A percentile compares a stretch with the other conserved stretches of the same genome.
These are phyloP conservation scores for Speleostelium caveatum DNA, from an alignment of 78 protist genomes.

Conservation along the genomic window DNA sequence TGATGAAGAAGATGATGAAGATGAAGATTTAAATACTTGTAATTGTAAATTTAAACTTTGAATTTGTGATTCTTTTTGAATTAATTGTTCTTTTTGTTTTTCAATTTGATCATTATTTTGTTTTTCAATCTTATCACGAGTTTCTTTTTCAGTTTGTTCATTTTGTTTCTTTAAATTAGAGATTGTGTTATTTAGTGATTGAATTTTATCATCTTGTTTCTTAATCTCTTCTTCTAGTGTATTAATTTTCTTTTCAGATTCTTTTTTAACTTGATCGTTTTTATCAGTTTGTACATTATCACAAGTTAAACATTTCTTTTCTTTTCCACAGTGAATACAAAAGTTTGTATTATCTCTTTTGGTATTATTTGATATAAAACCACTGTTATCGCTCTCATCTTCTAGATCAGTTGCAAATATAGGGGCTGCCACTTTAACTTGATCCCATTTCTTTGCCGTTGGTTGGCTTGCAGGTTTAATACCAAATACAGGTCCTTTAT, in stretches of 20 bases:
- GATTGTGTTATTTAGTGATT: too few species aligned
- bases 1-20: conserved; percentile 1
- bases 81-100: conserved; percentile 12
- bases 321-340: conserved; percentile 42
- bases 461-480: conserved; percentile 29
- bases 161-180: too few species aligned
- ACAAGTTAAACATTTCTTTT: conserved; percentile 34
- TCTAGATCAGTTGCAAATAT: conserved; percentile 27
- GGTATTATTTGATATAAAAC: too few species aligned
- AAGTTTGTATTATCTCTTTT: too few species aligned
- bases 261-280: not conserved
- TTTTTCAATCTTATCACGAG: conserved; percentile 18
- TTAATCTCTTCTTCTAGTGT: not conserved
- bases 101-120: conserved; percentile 11
- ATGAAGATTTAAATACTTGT: not conserved
- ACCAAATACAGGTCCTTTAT: conserved; percentile 65
- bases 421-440: conserved; percentile 12
- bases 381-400: not conserved
- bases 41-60: not conserved
- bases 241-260: not conserved
- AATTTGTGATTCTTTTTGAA: conserved; percentile 36
- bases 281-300: not conserved
- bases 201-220: conserved; percentile 9
- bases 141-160: conserved; percentile 26
- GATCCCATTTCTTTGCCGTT: conserved; percentile 62